These are phyloP conservation scores for Fusarium sp. DNA, from an alignment of 2,329 filamentous ascomycete species.

Conservation along the genomic window DNA sequence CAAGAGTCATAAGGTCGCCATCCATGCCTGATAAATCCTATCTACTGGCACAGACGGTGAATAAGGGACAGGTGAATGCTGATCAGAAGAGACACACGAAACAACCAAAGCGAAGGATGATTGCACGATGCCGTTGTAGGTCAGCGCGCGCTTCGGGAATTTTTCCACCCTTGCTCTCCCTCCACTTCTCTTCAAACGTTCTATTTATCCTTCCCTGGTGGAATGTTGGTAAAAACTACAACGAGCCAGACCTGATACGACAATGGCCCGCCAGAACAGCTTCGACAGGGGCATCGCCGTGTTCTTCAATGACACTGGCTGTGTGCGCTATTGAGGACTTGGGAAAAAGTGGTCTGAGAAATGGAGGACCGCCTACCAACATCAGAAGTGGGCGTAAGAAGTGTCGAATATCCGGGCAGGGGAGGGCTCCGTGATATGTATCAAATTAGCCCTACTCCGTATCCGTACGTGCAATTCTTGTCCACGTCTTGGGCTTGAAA, in stretches of 20 bases:
- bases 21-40: background rate
- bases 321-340: constrained; percentile 2
- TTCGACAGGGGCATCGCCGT: background rate
- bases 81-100: background rate
- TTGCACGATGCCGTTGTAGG: background rate
- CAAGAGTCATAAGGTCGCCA: background rate
- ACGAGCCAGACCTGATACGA: constrained; percentile 2
- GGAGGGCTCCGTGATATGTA: constrained; percentile 2
- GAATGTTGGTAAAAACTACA: constrained; percentile 3
- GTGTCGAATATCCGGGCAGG: constrained; percentile 2
- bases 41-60: background rate
- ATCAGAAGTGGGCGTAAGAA: constrained; percentile 12
- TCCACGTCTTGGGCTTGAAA: constrained; percentile 18
- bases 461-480: background rate
- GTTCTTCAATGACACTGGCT: background rate
- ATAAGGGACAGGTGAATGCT: background rate
- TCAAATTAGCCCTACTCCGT: constrained; percentile 6
- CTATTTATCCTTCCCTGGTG: constrained; percentile 10
- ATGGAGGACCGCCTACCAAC: constrained; percentile 21
- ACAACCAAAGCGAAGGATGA: background rate
- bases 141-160: constrained; percentile 23
- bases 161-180: constrained; percentile 25
- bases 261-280: constrained; percentile 1
- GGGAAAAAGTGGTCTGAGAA: constrained; percentile 43
- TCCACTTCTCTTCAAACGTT: constrained; percentile 30